Base-by-base conservation (phyloP, 768 basidiomycete genomes). In the Phylloporus sp. region DNA sequence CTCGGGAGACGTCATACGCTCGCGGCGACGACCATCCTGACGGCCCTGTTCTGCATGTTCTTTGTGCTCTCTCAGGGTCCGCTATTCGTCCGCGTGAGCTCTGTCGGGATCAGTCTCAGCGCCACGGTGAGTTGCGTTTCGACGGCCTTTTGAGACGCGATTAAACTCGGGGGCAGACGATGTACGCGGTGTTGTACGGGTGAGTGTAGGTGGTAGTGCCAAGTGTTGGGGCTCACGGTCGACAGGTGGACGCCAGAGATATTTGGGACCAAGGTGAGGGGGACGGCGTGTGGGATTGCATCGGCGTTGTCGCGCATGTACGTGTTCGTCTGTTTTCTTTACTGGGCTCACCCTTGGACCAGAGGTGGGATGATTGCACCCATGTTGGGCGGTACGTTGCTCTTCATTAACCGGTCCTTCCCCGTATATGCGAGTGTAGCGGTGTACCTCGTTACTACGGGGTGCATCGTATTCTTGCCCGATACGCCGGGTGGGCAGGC, bases 341-440 rank as follows among this genome's bases (percentile, higher is more conserved):
- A 2, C 35, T 18, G 2, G n/a, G n/a, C 35, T 36, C n/a, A 36
- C 18, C n/a, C n/a, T 8, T n/a, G 9, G 35, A 10, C 8, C 70
- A 93, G 91, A 67, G 88, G 91, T 8, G 91, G 91, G 6, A 92
- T 94, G 85, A 84, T 90, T 27, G 91, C 90, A 0, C 91, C 91
- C 1, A 75, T 93, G 31, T 67, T 88, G 6, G 91, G 91, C 1
- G 91, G 91, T 0, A 64, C 72, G 20, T 77, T 94, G 5, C 76
- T 94, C 31, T 77, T 80, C 65, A 71, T 91, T 40, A 73, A 84
- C 61, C 74, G 78, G 8, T 77, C 86, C 1, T 73, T 91, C 47
- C 91, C 91, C 1, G 88, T 93, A 23, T 91, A 89, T 56, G 76
- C 80, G 36, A 88, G 88, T 66, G 80, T 84, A 46, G 77, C 72